Percentiles rank a stretch among this genome's conserved stretches.
Conservation (phyloP, 345 rosid species). For the Euphorbia pulcherrima region DNA sequence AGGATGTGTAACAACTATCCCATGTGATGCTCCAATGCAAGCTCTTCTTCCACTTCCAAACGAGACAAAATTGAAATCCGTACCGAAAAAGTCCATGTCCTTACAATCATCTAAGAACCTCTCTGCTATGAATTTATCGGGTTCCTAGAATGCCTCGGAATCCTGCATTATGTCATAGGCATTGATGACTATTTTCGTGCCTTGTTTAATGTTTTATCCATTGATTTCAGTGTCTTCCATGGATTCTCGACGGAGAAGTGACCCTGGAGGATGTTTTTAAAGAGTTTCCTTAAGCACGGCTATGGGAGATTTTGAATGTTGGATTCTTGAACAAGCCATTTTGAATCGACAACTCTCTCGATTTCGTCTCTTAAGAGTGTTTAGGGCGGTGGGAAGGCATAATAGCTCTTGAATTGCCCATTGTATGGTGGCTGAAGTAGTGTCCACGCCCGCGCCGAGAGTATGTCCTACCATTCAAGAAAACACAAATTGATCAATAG, state of each 20-base stretch:
- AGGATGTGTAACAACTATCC: slow-evolving; percentile 29
- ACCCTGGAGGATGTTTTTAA: slow-evolving; percentile 35
- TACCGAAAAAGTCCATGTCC: slow-evolving; percentile 29
- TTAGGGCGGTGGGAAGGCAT: not conserved
- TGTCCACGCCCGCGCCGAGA: slow-evolving; percentile 15
- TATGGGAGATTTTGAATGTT: slow-evolving; percentile 40
- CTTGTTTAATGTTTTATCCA: slow-evolving; percentile 28
- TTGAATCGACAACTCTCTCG: not conserved
- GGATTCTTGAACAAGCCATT: slow-evolving; percentile 33
- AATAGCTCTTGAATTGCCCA: slow-evolving; percentile 1
- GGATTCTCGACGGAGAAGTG: slow-evolving; percentile 34
- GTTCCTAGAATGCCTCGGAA: slow-evolving; percentile 24
- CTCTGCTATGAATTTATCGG: slow-evolving; percentile 33
- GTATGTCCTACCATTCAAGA: not conserved
- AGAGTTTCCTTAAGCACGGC: slow-evolving; percentile 40
- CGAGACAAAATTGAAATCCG: slow-evolving; percentile 31
- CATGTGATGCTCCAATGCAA: slow-evolving; percentile 38
- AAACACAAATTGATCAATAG: too few species aligned
- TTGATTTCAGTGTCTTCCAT: slow-evolving; percentile 26
- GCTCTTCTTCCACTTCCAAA: slow-evolving; percentile 47
- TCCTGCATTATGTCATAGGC: slow-evolving; percentile 42
- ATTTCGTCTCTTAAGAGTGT: slow-evolving; percentile 12
- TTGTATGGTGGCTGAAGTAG: slow-evolving; percentile 14
- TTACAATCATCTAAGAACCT: slow-evolving; percentile 37
- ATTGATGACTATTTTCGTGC: slow-evolving; percentile 32